Base-by-base conservation (phyloP, 345 rosid genomes). In the Nasturtium officinale region DNA sequence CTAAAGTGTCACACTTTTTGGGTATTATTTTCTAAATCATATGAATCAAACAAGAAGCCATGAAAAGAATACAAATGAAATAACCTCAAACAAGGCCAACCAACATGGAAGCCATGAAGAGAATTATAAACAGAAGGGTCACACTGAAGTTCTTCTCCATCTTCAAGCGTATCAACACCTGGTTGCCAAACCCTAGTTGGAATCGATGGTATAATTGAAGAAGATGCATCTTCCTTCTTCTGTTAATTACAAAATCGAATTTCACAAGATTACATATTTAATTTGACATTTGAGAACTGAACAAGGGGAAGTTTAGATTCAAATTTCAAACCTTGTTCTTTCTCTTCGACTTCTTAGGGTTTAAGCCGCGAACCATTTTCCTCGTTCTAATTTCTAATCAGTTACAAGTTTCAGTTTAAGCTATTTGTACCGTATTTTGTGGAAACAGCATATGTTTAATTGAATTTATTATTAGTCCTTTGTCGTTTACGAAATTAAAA, bases 61-160 rank as follows among this genome's bases (percentile, higher is more conserved):
- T 13, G 32, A 26, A 57, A 0, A 0, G 26, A 58, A 20, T 10
- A 35, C 20, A 60, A 48, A 38, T 29, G 42, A 35, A 37, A 16
- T 20, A 42, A 95, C 99, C 98, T 96, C 82, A 96, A 81, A 81
- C 96, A 92, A 5, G 99, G 96, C 98, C 98, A 92, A 23, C 96
- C 97, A 53, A 90, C 82, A 74, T 87, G 94, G 82, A 96, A 89
- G 40, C 84, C 99, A 23, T 90, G 91, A 72, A 96, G 98, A 17
- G 89, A 89, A 77, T 92, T 92, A 55, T 96, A 92, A 52, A 80
- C 98, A 69, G 98, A 87, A 16, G 91, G 89, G 72, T 92, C 99
- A 46, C 96, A 92, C 80, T 90, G 97, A 60, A 96, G 99, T 73
- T 92, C 98, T 66, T 96, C 98, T 57, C 91, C 99, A 51, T 92